These are phyloP conservation scores for Xylaria intraflava DNA, from an alignment of 495 filamentous ascomycete genomes.

Conservation along the genomic window DNA sequence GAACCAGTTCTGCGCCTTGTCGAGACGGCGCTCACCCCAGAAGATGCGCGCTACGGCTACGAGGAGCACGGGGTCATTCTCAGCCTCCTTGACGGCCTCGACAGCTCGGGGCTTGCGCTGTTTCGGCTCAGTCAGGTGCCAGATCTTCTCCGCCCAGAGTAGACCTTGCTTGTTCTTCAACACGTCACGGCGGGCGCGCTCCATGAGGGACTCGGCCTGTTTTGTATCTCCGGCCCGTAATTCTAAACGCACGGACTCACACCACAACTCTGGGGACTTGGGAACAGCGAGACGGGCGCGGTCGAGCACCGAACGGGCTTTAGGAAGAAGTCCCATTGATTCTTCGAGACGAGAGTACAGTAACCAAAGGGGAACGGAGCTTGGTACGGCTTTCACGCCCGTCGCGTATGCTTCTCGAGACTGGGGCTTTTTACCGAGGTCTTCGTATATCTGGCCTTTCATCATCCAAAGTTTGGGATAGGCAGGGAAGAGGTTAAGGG, in stretches of 20 bases:
- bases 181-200: slow-evolving; percentile 82
- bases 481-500: slow-evolving; percentile 78
- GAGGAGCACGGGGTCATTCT: slow-evolving; percentile 82
- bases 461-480: slow-evolving; percentile 94
- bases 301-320: slow-evolving; percentile 88
- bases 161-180: slow-evolving; percentile 69
- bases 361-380: slow-evolving; percentile 81
- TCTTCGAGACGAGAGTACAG: slow-evolving; percentile 85
- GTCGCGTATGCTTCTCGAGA: slow-evolving; percentile 87
- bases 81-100: slow-evolving; percentile 93
- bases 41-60: slow-evolving; percentile 51
- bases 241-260: slow-evolving; percentile 86
- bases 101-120: slow-evolving; percentile 84
- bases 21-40: slow-evolving; percentile 63
- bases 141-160: slow-evolving; percentile 89
- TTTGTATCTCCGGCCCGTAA: slow-evolving; percentile 74
- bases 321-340: slow-evolving; percentile 72
- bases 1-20: slow-evolving; percentile 93
- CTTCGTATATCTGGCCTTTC: slow-evolving; percentile 95
- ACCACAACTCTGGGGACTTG: slow-evolving; percentile 80
- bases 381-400: slow-evolving; percentile 78
- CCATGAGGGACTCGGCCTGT: slow-evolving; percentile 87
- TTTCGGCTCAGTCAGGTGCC: slow-evolving; percentile 84
- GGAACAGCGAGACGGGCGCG: slow-evolving; percentile 78
- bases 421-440: slow-evolving; percentile 65